Conservation (phyloP, 2,329 filamentous ascomycete genomes). For the Aureobasidium mangrovei region DNA sequence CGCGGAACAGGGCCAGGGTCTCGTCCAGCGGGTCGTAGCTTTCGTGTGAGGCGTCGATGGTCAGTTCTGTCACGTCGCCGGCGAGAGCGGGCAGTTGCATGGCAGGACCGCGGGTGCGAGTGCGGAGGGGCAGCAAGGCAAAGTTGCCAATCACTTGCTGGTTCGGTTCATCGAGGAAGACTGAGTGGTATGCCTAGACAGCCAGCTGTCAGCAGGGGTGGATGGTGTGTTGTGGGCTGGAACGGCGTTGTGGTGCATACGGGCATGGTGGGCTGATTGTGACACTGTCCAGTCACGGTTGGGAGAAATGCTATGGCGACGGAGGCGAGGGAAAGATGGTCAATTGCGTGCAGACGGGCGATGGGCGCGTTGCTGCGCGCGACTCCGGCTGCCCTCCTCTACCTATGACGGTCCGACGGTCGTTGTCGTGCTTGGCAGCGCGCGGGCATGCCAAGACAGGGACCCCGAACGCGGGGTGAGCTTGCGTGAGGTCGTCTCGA, state of each 20-base stretch:
- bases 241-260: constrained; percentile 2
- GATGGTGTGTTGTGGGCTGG: not conserved
- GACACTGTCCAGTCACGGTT: not conserved
- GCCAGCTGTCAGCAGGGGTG: constrained; percentile 15
- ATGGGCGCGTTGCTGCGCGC: no score
- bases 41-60: constrained; percentile 71
- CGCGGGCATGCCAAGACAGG: no score
- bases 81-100: constrained; percentile 63
- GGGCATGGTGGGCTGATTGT: not conserved
- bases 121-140: constrained; percentile 86
- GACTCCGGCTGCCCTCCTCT: no score
- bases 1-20: constrained; percentile 83
- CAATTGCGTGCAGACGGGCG: no score
- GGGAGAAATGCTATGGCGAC: not conserved
- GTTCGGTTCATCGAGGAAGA: constrained; percentile 77
- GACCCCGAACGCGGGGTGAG: constrained; percentile 4
- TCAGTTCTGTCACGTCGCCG: constrained; percentile 46
- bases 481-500: not conserved
- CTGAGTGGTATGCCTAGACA: constrained; percentile 85
- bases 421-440: no score
- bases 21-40: constrained; percentile 97
- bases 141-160: constrained; percentile 74
- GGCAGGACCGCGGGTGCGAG: constrained; percentile 88
- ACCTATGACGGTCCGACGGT: no score
- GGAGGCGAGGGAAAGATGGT: no score